Percentiles rank a stretch among this genome's conserved stretches.
phyloP scores from a whole-genome alignment of 208 protist genomes.

The Angomonas desouzai region DNA sequence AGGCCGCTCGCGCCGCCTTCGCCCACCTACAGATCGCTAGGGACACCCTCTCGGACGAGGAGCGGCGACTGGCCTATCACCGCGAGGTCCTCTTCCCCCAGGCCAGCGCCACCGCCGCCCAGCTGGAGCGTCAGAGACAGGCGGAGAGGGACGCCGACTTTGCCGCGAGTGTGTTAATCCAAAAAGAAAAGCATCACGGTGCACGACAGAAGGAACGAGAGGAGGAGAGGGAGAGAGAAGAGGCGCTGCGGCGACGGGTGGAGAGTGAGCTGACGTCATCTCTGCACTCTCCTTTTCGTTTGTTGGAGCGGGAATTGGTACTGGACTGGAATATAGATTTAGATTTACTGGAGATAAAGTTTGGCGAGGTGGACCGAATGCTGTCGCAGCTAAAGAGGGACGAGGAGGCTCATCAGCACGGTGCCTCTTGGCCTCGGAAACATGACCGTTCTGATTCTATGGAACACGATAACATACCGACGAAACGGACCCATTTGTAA shows the following conservation, averaged over 20 bases:
- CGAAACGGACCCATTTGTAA: conserved; percentile 4
- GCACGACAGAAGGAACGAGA: conserved; percentile 26
- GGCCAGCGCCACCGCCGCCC: conserved; percentile 2
- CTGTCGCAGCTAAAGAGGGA: conserved; percentile 29
- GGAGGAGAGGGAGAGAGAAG: conserved; percentile 31
- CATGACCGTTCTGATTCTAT: neutral
- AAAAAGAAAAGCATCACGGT: conserved; percentile 33
- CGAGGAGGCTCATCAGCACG: neutral
- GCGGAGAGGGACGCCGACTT: conserved; percentile 47
- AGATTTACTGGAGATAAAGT: conserved; percentile 63
- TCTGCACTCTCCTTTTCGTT: conserved; percentile 53
- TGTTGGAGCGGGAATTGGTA: conserved; percentile 64
- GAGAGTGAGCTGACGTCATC: conserved; percentile 53
- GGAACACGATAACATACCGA: neutral
- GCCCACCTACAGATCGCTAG: conserved; percentile 50
- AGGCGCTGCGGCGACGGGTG: conserved; percentile 39
- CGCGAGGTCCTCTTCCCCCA: conserved; percentile 9
- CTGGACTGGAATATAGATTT: conserved; percentile 73
- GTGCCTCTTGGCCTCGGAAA: neutral
- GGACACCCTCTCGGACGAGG: conserved; percentile 56
- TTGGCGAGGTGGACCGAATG: conserved; percentile 41
- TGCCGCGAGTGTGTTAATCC: conserved; percentile 47
- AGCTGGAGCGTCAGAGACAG: conserved; percentile 36
- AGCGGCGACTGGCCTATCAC: conserved; percentile 39
- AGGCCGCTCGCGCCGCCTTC: conserved; percentile 59